Evolutionary conservation across 768 basidiomycete genomes (phyloP).

Genomic region (Clitopilus passeckerianus): DNA sequence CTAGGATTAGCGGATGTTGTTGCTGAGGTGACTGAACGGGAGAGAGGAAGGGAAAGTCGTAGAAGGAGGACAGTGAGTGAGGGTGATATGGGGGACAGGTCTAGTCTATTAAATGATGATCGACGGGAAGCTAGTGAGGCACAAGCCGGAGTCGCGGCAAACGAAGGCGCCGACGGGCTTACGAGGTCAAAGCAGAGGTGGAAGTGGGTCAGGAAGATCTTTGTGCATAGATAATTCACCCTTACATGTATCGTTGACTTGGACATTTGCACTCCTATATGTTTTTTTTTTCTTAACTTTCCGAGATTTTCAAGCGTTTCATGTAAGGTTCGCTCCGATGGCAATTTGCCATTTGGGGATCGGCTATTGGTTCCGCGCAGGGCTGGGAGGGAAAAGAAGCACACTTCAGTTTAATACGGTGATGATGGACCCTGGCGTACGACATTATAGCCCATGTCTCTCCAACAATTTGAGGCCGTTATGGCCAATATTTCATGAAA

Average conservation of each 20-base stretch:
- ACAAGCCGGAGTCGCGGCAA: neutral
- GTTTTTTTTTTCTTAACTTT: neutral
- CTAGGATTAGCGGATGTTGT: slow-evolving; percentile 27
- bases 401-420: neutral
- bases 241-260: neutral
- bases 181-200: slow-evolving; percentile 11
- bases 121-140: neutral
- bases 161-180: neutral
- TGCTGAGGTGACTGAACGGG: slow-evolving; percentile 15
- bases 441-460: neutral
- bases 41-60: slow-evolving; percentile 23
- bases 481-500: neutral
- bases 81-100: slow-evolving; percentile 14
- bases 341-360: neutral
- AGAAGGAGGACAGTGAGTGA: slow-evolving; percentile 52
- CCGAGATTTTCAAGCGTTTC: neutral
- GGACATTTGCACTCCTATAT: neutral
- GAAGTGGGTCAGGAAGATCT: slow-evolving; percentile 22
- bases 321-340: neutral
- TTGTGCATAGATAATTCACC: neutral
- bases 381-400: neutral
- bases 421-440: neutral
- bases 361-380: neutral
- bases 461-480: no score
- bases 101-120: neutral